Evolutionary conservation across 2,329 filamentous ascomycete species (phyloP).

Genomic region (Paracoccidioides lutzii): DNA sequence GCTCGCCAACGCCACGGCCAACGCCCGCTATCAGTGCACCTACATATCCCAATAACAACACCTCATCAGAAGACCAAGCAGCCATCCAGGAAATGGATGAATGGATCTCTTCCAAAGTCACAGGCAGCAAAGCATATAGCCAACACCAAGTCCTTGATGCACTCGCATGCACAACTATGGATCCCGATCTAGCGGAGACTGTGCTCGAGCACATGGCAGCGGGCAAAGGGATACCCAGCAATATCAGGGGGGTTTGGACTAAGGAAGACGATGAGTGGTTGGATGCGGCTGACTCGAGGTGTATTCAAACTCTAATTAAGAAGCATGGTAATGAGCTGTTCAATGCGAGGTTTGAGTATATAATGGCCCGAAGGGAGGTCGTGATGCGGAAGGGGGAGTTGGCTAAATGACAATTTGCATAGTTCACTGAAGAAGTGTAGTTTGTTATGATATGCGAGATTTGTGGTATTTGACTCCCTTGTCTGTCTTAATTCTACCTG

Average conservation of each 20-base stretch:
- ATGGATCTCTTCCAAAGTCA: conserved; percentile 28
- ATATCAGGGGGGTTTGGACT: conserved; percentile 37
- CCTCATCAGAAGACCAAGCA: neutral
- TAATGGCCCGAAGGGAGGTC: conserved; percentile 18
- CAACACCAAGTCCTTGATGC: conserved; percentile 22
- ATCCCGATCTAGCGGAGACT: conserved; percentile 24
- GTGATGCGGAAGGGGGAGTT: conserved; percentile 4
- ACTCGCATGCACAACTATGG: conserved; percentile 30
- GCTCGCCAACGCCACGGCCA: conserved; percentile 21
- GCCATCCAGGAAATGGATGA: conserved; percentile 17
- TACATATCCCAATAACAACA: neutral
- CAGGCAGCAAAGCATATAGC: conserved; percentile 18
- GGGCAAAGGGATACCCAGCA: conserved; percentile 25
- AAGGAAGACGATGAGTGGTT: conserved; percentile 31
- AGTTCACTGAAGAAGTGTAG: too few species aligned
- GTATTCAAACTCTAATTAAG: conserved; percentile 23
- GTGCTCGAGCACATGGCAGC: conserved; percentile 21
- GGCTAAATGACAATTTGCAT: neutral
- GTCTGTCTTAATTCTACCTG: too few species aligned
- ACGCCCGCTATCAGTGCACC: neutral
- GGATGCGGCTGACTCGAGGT: conserved; percentile 20
- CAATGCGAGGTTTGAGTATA: conserved; percentile 26
- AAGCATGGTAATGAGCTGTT: conserved; percentile 33
- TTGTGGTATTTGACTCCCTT: too few species aligned
- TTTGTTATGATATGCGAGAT: too few species aligned